Percentiles rank a stretch among this genome's conserved stretches.
Evolutionary conservation across 352 stramenopile species (phyloP).

Genomic region (Pythium brachiatum): DNA sequence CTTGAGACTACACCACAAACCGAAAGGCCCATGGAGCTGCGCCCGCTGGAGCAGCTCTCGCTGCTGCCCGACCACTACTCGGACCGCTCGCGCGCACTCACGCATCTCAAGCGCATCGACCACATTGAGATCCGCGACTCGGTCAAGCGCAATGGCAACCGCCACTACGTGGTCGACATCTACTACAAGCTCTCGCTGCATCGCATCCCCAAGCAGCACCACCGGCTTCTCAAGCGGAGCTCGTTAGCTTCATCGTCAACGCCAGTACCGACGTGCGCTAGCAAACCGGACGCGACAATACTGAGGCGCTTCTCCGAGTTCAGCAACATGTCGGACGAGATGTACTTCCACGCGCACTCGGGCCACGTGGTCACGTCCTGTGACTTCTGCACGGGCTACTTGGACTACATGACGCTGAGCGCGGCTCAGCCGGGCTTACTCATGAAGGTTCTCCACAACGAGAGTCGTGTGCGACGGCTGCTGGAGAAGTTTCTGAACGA

Average conservation of each 20-base stretch:
- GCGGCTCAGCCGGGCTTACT: conserved; percentile 9
- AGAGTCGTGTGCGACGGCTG: conserved; percentile 6
- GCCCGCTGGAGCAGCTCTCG: not conserved
- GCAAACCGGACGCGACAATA: not conserved
- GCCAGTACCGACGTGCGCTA: not conserved
- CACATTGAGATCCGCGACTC: conserved; percentile 4
- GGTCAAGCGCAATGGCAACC: conserved; percentile 9
- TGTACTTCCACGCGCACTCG: conserved; percentile 20
- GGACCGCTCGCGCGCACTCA: conserved; percentile 17
- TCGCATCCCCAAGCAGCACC: conserved; percentile 7
- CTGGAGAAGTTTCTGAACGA: conserved; percentile 22
- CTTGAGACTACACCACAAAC: too few species aligned
- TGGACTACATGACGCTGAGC: conserved; percentile 6
- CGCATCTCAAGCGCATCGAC: conserved; percentile 18
- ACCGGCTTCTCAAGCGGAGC: not conserved
- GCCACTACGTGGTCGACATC: conserved; percentile 18
- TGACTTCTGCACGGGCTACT: conserved; percentile 6
- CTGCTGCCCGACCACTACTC: conserved; percentile 18
- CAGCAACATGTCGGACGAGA: conserved; percentile 19
- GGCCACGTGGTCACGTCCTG: conserved; percentile 12
- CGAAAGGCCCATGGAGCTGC: conserved; percentile 4
- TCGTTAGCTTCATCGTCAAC: not conserved
- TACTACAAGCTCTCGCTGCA: conserved; percentile 11
- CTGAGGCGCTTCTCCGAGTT: conserved; percentile 23
- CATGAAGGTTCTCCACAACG: conserved; percentile 13